Evolutionary conservation across 768 basidiomycete species (phyloP), one percentile per base, ranked within the genome.

Genomic region (Suillus weaverae): DNA sequence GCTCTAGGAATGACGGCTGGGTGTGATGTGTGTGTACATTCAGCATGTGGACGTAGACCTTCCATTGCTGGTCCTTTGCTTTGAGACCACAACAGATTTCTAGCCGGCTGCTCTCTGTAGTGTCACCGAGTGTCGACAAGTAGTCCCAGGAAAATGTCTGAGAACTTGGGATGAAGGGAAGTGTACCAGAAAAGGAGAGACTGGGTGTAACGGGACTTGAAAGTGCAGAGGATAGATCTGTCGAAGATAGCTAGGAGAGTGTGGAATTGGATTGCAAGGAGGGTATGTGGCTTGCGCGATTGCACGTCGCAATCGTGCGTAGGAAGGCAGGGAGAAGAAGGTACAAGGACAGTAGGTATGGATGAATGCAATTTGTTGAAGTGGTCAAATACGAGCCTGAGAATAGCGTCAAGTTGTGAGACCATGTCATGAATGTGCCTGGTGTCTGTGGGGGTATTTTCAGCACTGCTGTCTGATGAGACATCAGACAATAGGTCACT

Each of bases 31-130:
- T 26, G 26, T 26, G 26, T 26, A 26, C 97, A 76, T 99, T 99
- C 73, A 99, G 80, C 97, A 99, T 99, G 82, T 99, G 97, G 5
- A 97, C 96, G 78, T 98, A 99, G 5, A 95, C 80, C 74, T 98
- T 96, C 64, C 92, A 86, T 60, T 91, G 83, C 73, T 98, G 94
- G 36, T 95, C 95, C 71, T 94, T 92, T 65, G 84, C 82, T 79
- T 96, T 97, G 75, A 96, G 81, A 10, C 97, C 97, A 72, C 95
- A 95, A 51, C 95, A 86, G 32, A 99, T 89, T 76, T 99, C 97
- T 61, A 99, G 85, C 64, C 92, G 86, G 72, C 97, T 87, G 71
- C 90, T 90, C 84, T 99, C 97, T 99, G 75, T 66, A 13, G 39
- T 39, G 4, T 59, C 39, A 7, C 26, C 22, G 26, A 41, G 11